A percentile compares a stretch with the other conserved stretches of the same genome.
Conservation (phyloP, 208 protist genomes). For the Trypanosoma mega region DNA sequence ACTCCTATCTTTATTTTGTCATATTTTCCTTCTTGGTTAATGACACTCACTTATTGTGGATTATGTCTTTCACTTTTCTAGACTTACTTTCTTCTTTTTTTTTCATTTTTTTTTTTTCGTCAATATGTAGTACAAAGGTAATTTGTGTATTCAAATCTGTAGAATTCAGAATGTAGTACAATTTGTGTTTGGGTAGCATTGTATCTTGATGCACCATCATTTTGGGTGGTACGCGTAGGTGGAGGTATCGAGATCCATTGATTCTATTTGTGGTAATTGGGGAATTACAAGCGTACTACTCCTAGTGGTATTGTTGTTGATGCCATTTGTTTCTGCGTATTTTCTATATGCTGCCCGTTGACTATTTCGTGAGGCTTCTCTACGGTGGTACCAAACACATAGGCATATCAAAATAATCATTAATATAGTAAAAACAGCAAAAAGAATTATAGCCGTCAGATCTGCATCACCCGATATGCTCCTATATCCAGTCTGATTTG, state of each 20-base stretch:
- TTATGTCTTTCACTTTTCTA: too few species aligned
- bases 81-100: slow-evolving; percentile 18
- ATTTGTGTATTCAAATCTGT: too few species aligned
- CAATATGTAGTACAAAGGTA: too few species aligned
- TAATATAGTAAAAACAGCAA: background rate
- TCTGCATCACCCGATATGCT: slow-evolving; percentile 5
- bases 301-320: background rate
- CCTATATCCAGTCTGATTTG: slow-evolving; percentile 5
- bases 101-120: background rate
- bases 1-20: too few species aligned
- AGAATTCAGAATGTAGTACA: too few species aligned
- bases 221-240: too few species aligned
- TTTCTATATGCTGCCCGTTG: background rate
- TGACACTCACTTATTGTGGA: too few species aligned
- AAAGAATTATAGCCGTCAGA: slow-evolving; percentile 10
- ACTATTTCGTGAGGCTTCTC: background rate
- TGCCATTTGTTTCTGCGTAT: background rate
- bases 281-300: background rate
- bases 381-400: background rate
- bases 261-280: slow-evolving; percentile 2
- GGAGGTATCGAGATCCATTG: background rate
- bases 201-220: too few species aligned
- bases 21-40: too few species aligned
- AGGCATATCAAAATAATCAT: background rate
- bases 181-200: too few species aligned